These are phyloP conservation scores for Sarocladium strictum DNA, from an alignment of 2,329 filamentous ascomycete species.

Conservation along the genomic window DNA sequence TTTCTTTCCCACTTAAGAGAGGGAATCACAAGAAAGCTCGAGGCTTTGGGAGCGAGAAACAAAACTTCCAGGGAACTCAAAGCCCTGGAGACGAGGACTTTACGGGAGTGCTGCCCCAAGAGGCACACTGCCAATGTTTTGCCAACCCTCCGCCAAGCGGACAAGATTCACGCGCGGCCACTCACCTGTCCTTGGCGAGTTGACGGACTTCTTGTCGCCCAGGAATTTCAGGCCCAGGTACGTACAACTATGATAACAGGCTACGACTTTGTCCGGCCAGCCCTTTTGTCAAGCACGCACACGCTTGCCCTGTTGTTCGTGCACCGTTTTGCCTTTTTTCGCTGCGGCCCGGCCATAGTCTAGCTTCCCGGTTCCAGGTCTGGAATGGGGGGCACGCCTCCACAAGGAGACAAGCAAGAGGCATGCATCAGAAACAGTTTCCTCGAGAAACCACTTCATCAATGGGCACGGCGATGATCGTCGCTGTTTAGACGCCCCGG, in stretches of 20 bases:
- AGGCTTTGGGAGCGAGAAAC: not conserved
- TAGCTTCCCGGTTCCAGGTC: not conserved
- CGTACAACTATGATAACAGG: too few relatives aligned
- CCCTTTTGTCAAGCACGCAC: too few relatives aligned
- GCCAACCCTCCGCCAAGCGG: constrained; percentile 3
- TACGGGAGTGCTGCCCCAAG: not conserved
- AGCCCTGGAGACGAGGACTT: not conserved
- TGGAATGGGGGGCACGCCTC: too few relatives aligned
- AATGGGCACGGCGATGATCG: not conserved
- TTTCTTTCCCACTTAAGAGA: not conserved
- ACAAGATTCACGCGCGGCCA: not conserved
- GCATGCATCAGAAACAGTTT: not conserved
- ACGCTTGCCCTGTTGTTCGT: not conserved
- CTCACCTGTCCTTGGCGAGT: constrained; percentile 1
- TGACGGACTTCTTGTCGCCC: not conserved
- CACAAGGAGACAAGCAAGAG: too few relatives aligned
- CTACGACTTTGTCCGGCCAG: too few relatives aligned
- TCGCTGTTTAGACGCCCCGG: not conserved
- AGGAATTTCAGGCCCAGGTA: not conserved
- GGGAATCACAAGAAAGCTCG: not conserved
- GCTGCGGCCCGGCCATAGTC: not conserved
- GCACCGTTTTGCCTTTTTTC: not conserved
- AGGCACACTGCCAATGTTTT: constrained; percentile 4
- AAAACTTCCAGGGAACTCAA: not conserved
- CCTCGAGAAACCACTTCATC: not conserved